Conservation (phyloP, 148 eudicot species). For the Spergularia marina region DNA sequence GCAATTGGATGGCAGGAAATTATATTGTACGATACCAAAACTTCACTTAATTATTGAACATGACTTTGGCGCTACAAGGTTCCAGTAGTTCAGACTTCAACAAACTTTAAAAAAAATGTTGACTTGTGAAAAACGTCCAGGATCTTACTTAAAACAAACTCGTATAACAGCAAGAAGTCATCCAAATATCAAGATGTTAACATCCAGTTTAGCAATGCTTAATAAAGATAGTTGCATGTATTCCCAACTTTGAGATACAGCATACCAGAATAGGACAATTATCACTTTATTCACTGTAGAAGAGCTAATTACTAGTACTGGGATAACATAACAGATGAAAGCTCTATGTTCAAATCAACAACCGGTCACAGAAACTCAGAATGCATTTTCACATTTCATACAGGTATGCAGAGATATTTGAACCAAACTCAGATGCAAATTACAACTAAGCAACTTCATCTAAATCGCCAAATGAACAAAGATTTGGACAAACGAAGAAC, state of each 20-base stretch:
- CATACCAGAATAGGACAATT: neutral
- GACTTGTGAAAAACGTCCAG: no score
- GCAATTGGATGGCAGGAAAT: no score
- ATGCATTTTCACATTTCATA: neutral
- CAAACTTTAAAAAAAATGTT: no score
- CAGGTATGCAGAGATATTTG: neutral
- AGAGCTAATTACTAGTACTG: neutral
- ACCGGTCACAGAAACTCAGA: neutral
- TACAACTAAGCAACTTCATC: slow-evolving; percentile 2
- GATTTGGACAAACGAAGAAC: neutral
- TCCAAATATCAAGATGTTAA: neutral
- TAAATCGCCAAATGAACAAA: neutral
- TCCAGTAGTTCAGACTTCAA: no score
- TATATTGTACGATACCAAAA: no score
- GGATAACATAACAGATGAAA: neutral
- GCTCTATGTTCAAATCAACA: neutral
- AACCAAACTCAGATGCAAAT: neutral
- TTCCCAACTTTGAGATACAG: neutral
- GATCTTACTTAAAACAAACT: no score
- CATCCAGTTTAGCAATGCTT: neutral
- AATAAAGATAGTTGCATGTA: neutral
- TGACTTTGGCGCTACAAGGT: no score
- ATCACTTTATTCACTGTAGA: no score
- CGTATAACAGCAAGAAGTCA: no score
- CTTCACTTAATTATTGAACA: no score